Evolutionary conservation across 148 eudicot genomes (phyloP).

Genomic region (Rhododendron molle): DNA sequence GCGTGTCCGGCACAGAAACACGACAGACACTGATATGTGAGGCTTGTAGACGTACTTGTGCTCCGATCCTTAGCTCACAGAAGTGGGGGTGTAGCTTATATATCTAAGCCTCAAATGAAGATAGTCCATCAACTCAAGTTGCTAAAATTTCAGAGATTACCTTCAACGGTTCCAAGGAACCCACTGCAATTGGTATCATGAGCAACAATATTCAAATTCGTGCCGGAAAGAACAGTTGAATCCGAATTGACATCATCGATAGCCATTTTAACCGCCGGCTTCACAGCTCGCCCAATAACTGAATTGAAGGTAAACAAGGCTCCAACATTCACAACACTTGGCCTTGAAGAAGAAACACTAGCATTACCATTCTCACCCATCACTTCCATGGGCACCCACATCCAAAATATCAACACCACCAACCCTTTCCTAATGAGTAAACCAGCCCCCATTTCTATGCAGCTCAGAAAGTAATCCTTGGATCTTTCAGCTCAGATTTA

Average conservation of each 20-base stretch:
- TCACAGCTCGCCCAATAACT: constrained; percentile 62
- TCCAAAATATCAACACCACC: constrained; percentile 14
- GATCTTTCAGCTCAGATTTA: constrained; percentile 13
- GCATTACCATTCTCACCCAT: constrained; percentile 21
- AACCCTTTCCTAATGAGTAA: constrained; percentile 7
- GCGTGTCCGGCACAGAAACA: background rate
- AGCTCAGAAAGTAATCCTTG: background rate
- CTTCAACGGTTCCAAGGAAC: constrained; percentile 71
- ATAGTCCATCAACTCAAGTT: constrained; percentile 7
- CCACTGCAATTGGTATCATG: constrained; percentile 80
- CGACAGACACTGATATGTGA: background rate
- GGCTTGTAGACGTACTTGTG: background rate
- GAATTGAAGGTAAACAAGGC: constrained; percentile 63
- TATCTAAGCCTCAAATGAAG: background rate
- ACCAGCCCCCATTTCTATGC: constrained; percentile 15
- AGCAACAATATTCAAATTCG: constrained; percentile 43
- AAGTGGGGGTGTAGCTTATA: background rate
- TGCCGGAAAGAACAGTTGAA: constrained; percentile 46
- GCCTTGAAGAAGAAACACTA: constrained; percentile 26
- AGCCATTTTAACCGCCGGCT: constrained; percentile 62
- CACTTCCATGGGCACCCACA: constrained; percentile 27
- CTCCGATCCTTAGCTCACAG: background rate
- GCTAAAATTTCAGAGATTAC: constrained; percentile 25
- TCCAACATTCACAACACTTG: constrained; percentile 57
- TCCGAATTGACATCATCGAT: constrained; percentile 62